phyloP scores from a whole-genome alignment of 2,329 filamentous ascomycete species.

The Alternaria sp. region DNA sequence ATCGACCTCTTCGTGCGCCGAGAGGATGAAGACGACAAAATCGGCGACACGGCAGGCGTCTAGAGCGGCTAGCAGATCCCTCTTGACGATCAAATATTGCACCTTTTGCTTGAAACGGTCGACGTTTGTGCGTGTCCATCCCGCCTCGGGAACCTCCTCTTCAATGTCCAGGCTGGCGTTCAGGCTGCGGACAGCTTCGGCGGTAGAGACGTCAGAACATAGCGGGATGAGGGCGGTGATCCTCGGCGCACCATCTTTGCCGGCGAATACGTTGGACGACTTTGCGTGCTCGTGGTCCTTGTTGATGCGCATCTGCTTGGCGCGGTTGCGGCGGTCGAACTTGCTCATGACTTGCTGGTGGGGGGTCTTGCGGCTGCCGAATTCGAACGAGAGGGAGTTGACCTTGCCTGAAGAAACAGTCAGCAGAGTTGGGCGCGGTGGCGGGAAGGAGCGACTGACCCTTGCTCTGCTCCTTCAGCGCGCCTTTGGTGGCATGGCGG shows the following conservation, averaged over 20 bases:
- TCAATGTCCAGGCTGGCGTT: conserved; percentile 83
- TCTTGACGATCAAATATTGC: conserved; percentile 78
- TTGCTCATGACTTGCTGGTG: conserved; percentile 98
- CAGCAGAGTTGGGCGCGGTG: conserved; percentile 3
- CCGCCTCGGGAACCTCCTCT: conserved; percentile 65
- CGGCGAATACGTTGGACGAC: conserved; percentile 81
- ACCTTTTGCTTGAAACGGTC: conserved; percentile 96
- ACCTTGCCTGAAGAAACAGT: conserved; percentile 70
- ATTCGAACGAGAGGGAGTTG: conserved; percentile 64
- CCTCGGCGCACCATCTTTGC: conserved; percentile 83
- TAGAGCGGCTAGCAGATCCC: conserved; percentile 77
- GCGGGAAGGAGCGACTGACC: conserved; percentile 57
- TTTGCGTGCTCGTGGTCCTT: conserved; percentile 85
- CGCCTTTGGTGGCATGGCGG: conserved; percentile 85
- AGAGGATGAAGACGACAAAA: conserved; percentile 87
- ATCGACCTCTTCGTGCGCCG: conserved; percentile 83
- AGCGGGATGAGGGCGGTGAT: conserved; percentile 89
- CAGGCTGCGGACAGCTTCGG: conserved; percentile 71
- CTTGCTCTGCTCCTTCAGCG: conserved; percentile 84
- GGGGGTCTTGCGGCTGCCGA: conserved; percentile 79
- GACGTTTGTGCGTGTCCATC: conserved; percentile 69
- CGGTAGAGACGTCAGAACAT: conserved; percentile 72
- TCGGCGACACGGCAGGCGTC: conserved; percentile 90
- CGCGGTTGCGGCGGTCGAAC: conserved; percentile 91
- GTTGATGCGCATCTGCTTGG: conserved; percentile 82